Base-by-base conservation (phyloP, 352 stramenopile species). In the Aphanomyces astaci region DNA sequence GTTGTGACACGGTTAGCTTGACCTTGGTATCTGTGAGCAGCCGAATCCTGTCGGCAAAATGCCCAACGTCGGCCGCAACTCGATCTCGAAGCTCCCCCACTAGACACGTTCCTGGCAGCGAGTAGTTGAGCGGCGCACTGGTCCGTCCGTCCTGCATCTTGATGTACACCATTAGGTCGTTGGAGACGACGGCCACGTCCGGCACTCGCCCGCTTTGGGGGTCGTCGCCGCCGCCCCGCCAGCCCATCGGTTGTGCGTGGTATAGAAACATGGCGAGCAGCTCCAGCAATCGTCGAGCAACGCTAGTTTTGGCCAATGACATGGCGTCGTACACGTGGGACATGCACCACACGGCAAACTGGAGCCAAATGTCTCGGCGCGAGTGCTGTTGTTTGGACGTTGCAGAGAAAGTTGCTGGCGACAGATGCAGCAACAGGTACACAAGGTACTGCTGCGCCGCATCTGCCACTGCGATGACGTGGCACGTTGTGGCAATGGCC, bases 221-320 rank as follows among this genome's bases (percentile, higher is more conserved):
- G 25, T 28, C 45, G 4, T 46, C 15, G 22, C n/a, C 30, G 28
- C 15, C 53, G 49, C 63, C 4, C 57, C 62, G 9, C 57, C 63
- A 48, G 9, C 45, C 59, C 62, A 32, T 33, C 28, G 71, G 69
- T 11, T 30, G 70, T 15, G 68, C 71, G 63, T 93, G 84, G 31
- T 81, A 73, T 13, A 95, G 63, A 72, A 95, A 88, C 19, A 85
- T 93, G 36, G 78, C 86, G n/a, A 95, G 72, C 43, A 95, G 27
- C 4, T 84, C 62, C 1, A 94, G 71, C 28, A 91, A 30, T 4
- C 85, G 78, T 11, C 25, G 27, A 2, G 30, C 30, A 30, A 54
- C 13, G 15, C 19, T 63, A 2, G 43, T 36, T 24, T 66, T 22
- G 4, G 65, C 24, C 13, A 25, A 17, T 51, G 39, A n/a, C 53